These are phyloP conservation scores for Hansenula sp. DNA, from an alignment of 1,139 yeast species.

Conservation along the genomic window DNA sequence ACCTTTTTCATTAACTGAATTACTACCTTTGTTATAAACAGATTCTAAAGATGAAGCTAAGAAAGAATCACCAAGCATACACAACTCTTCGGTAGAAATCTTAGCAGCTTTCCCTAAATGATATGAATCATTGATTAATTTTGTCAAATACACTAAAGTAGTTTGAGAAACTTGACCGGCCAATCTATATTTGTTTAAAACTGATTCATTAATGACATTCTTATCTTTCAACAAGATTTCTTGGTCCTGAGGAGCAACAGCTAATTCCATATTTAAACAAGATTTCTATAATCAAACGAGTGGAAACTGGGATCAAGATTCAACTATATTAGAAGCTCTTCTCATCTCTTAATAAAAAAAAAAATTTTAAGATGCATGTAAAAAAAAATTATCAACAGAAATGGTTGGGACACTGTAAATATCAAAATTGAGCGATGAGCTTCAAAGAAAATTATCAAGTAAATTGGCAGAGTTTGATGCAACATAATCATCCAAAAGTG, in stretches of 20 bases:
- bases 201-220: slow-evolving; percentile 58
- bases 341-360: slow-evolving; percentile 3
- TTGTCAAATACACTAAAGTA: slow-evolving; percentile 60
- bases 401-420: slow-evolving; percentile 5
- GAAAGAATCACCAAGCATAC: slow-evolving; percentile 77
- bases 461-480: slow-evolving; percentile 3
- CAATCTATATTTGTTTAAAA: slow-evolving; percentile 75
- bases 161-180: slow-evolving; percentile 95
- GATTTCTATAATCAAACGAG: background rate
- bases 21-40: slow-evolving; percentile 42
- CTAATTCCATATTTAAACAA: slow-evolving; percentile 47
- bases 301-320: no score
- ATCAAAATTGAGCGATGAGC: background rate
- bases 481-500: background rate
- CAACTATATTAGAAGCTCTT: background rate
- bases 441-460: background rate
- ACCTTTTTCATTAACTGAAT: slow-evolving; percentile 71
- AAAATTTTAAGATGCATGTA: background rate
- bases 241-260: slow-evolving; percentile 67
- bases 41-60: slow-evolving; percentile 50
- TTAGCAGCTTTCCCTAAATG: slow-evolving; percentile 41
- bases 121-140: slow-evolving; percentile 66
- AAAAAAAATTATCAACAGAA: background rate
- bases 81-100: slow-evolving; percentile 63
- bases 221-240: slow-evolving; percentile 69